Percentiles rank a stretch among this genome's conserved stretches.
Conservation (phyloP, 495 filamentous ascomycete genomes). For the Aspergillus diversus region DNA sequence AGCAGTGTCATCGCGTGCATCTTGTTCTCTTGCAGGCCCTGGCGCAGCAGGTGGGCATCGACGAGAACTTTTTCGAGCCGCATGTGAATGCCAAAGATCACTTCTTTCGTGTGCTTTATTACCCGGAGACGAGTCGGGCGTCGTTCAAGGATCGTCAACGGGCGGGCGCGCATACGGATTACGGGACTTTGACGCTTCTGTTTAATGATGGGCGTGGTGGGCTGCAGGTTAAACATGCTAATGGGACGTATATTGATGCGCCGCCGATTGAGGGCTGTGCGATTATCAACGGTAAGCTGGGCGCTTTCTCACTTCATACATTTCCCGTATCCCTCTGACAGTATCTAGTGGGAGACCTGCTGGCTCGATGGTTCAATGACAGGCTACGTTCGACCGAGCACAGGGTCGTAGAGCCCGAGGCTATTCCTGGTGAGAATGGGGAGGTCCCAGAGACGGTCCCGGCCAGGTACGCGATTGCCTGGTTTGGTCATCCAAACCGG, state of each 20-base stretch:
- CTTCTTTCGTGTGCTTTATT: constrained; percentile 15
- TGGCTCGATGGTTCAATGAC: constrained; percentile 20
- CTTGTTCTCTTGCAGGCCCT: constrained; percentile 13
- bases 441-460: constrained; percentile 6
- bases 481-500: constrained; percentile 19
- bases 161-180: constrained; percentile 18
- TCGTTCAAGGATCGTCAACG: constrained; percentile 10
- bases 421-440: neutral
- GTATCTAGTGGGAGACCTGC: constrained; percentile 19
- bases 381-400: constrained; percentile 15
- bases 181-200: constrained; percentile 15
- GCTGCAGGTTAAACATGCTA: constrained; percentile 13
- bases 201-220: constrained; percentile 16
- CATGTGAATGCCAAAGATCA: constrained; percentile 12
- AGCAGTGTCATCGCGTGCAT: constrained; percentile 15
- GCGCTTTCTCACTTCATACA: neutral
- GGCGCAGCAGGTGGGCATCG: constrained; percentile 12
- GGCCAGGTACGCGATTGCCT: constrained; percentile 18
- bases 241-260: constrained; percentile 13
- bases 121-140: constrained; percentile 8
- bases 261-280: constrained; percentile 18
- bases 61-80: constrained; percentile 9
- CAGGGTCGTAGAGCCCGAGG: constrained; percentile 14
- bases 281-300: constrained; percentile 18
- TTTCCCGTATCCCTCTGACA: neutral